A percentile compares a stretch with the other conserved stretches of the same genome.
Conservation (phyloP, 495 filamentous ascomycete genomes). For the Annulohypoxylon stygium region DNA sequence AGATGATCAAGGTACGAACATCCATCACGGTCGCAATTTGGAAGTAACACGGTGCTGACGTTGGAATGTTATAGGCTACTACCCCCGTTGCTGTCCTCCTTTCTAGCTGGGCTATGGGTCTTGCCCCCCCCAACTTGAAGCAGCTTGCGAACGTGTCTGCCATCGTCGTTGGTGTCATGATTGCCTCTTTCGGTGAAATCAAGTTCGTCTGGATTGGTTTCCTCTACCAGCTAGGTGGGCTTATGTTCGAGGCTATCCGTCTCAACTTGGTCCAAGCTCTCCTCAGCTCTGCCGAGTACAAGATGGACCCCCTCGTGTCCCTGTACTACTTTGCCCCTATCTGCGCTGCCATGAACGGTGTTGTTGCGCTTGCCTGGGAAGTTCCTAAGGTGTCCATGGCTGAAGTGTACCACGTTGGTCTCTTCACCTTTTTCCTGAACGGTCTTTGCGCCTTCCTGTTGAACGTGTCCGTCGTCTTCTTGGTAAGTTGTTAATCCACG, state of each 20-base stretch:
- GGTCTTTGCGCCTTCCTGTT: constrained; percentile 86
- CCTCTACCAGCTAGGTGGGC: constrained; percentile 85
- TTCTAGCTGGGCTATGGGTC: constrained; percentile 84
- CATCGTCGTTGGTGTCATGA: constrained; percentile 90
- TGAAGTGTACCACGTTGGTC: constrained; percentile 80
- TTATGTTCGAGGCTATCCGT: constrained; percentile 90
- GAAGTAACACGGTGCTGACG: constrained; percentile 41
- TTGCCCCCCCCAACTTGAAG: constrained; percentile 81
- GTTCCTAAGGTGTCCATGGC: constrained; percentile 75
- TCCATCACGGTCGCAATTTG: neutral
- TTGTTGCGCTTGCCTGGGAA: constrained; percentile 84
- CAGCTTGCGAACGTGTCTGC: constrained; percentile 86
- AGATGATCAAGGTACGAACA: constrained; percentile 84
- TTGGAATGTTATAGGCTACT: constrained; percentile 71
- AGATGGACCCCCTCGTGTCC: constrained; percentile 97
- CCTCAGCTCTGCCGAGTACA: constrained; percentile 89
- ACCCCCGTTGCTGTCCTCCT: constrained; percentile 91
- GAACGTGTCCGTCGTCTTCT: constrained; percentile 93
- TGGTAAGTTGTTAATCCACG: constrained; percentile 71
- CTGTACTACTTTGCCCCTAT: constrained; percentile 97
- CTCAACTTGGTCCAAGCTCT: constrained; percentile 92
- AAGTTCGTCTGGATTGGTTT: constrained; percentile 89
- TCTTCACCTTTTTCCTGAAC: constrained; percentile 81
- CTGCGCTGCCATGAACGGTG: constrained; percentile 89
- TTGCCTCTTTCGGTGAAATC: constrained; percentile 94